Conservation (phyloP, 495 filamentous ascomycete genomes). For the Daldinia grandis region DNA sequence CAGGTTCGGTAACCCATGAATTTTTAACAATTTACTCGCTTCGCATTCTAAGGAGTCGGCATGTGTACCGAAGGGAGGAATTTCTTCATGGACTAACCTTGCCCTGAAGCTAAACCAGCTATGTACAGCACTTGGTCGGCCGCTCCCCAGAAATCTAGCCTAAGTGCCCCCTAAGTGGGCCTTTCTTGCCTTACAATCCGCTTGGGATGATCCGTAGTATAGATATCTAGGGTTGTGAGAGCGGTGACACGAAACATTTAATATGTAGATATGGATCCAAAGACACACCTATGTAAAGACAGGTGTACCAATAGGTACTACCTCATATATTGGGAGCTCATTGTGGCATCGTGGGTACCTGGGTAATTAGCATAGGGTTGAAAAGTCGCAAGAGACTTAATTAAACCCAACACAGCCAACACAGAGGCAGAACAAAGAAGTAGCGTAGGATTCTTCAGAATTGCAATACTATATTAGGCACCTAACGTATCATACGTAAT, state of each 20-base stretch:
- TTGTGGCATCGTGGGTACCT: background rate
- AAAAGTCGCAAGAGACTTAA: background rate
- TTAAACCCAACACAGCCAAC: background rate
- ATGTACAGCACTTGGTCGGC: background rate
- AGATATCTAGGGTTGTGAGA: constrained; percentile 18
- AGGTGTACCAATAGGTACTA: background rate
- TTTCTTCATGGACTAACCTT: constrained; percentile 21
- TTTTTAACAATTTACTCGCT: background rate
- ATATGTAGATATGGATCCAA: background rate
- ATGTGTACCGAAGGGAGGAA: constrained; percentile 21
- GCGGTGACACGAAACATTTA: constrained; percentile 28
- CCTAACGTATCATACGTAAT: background rate
- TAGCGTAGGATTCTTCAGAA: background rate
- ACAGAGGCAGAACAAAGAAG: background rate
- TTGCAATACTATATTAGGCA: background rate
- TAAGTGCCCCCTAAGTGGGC: constrained; percentile 33
- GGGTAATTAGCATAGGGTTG: background rate
- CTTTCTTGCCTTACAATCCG: constrained; percentile 33
- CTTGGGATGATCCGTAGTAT: constrained; percentile 6
- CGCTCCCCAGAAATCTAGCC: constrained; percentile 16
- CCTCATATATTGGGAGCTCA: background rate
- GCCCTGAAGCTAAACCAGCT: constrained; percentile 28
- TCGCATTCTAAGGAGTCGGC: constrained; percentile 2
- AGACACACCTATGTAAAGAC: background rate
- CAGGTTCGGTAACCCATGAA: background rate